Percentiles rank a stretch among this genome's conserved stretches.
phyloP scores from a whole-genome alignment of 306 rosid genomes.

The Alnus glutinosa region DNA sequence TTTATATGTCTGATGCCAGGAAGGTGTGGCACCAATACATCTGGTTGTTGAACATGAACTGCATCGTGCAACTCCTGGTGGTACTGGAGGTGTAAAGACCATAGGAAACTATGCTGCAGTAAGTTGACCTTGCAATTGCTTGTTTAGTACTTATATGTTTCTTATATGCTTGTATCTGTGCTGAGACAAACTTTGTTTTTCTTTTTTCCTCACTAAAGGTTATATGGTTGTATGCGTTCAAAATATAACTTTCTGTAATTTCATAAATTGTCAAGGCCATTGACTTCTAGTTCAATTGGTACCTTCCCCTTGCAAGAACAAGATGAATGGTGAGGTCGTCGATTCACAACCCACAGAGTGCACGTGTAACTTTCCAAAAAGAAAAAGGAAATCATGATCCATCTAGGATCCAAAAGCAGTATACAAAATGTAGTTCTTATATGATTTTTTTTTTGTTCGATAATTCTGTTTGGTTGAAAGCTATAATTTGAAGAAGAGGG shows the following conservation, averaged over 20 bases:
- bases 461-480: neutral
- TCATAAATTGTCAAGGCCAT: neutral
- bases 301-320: neutral
- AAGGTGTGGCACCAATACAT: conserved; percentile 93
- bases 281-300: neutral
- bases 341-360: neutral
- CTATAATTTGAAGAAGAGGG: neutral
- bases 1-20: conserved; percentile 51
- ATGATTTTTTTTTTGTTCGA: neutral
- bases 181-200: conserved; percentile 13
- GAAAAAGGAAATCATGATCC: neutral
- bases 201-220: conserved; percentile 16
- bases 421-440: neutral
- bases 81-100: conserved; percentile 98
- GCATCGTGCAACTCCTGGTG: conserved; percentile 99
- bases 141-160: conserved; percentile 5
- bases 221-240: conserved; percentile 6
- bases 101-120: conserved; percentile 98
- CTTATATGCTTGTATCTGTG: neutral
- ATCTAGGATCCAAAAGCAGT: neutral
- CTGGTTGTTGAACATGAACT: conserved; percentile 79
- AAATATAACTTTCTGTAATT: neutral
- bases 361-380: neutral
- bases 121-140: conserved; percentile 35
- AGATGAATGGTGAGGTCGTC: neutral